phyloP scores from a whole-genome alignment of 306 rosid genomes.

The Quercus cerris region DNA sequence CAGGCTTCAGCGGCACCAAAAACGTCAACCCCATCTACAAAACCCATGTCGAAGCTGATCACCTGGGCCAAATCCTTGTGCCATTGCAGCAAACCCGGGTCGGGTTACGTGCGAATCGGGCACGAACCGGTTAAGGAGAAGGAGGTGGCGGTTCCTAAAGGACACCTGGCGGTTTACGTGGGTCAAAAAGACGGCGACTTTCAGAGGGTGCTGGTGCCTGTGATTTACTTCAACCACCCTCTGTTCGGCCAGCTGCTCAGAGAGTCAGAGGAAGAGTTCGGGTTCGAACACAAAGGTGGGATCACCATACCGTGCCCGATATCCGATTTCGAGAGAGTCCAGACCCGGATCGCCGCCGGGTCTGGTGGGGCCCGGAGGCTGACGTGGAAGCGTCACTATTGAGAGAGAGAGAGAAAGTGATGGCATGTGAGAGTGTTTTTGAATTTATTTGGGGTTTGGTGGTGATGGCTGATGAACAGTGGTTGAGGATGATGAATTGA shows the following conservation, averaged over 20 bases:
- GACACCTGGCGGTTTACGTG: slow-evolving; percentile 84
- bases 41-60: slow-evolving; percentile 39
- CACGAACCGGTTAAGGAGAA: slow-evolving; percentile 20
- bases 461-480: neutral
- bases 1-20: neutral
- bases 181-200: slow-evolving; percentile 75
- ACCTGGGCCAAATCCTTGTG: slow-evolving; percentile 63
- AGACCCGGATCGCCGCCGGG: slow-evolving; percentile 67
- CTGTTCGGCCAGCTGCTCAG: slow-evolving; percentile 63
- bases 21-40: neutral
- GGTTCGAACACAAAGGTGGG: slow-evolving; percentile 76
- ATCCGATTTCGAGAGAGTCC: slow-evolving; percentile 69
- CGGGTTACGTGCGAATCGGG: slow-evolving; percentile 43
- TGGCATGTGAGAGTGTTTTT: too few relatives aligned
- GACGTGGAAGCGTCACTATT: slow-evolving; percentile 35
- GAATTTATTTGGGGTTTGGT: too few relatives aligned
- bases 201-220: slow-evolving; percentile 80
- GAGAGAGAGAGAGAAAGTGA: neutral
- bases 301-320: slow-evolving; percentile 80
- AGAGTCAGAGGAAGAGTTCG: slow-evolving; percentile 76
- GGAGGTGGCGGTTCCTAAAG: slow-evolving; percentile 62
- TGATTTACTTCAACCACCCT: slow-evolving; percentile 86
- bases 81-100: slow-evolving; percentile 9
- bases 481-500: neutral
- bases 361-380: slow-evolving; percentile 22